Evolutionary conservation across 768 basidiomycete genomes (phyloP).

Genomic region (Phanerochaete carnosa): DNA sequence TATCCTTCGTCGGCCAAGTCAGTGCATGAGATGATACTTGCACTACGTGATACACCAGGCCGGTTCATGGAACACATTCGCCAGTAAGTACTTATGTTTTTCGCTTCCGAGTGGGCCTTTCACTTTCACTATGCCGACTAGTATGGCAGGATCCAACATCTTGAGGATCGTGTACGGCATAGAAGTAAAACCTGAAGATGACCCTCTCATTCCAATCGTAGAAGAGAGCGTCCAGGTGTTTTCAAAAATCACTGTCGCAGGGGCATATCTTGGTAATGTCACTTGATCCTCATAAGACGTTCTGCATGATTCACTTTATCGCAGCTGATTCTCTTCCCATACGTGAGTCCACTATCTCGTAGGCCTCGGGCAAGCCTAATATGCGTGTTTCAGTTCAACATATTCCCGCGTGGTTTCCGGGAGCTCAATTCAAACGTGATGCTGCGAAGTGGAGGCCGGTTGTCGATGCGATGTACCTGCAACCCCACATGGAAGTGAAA

Average conservation of each 20-base stretch:
- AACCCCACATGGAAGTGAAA: background rate
- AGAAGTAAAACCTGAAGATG: slow-evolving; percentile 12
- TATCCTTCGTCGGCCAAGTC: background rate
- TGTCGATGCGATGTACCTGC: too few species aligned
- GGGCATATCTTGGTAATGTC: slow-evolving; percentile 7
- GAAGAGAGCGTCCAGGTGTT: slow-evolving; percentile 7
- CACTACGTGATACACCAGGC: too few species aligned
- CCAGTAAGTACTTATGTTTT: too few species aligned
- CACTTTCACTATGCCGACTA: background rate
- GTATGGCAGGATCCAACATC: slow-evolving; percentile 15
- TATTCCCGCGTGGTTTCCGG: slow-evolving; percentile 11
- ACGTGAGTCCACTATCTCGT: background rate
- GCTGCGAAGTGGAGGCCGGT: slow-evolving; percentile 13
- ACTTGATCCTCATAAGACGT: too few species aligned
- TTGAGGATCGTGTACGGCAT: slow-evolving; percentile 14
- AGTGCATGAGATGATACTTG: too few species aligned
- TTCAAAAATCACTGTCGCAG: slow-evolving; percentile 8
- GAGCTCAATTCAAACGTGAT: slow-evolving; percentile 19
- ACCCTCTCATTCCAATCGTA: slow-evolving; percentile 11
- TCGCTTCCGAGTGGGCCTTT: background rate
- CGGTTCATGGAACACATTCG: too few species aligned
- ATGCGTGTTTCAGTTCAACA: slow-evolving; percentile 6
- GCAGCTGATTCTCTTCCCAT: slow-evolving; percentile 8
- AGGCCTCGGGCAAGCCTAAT: background rate
- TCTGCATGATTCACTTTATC: background rate